Evolutionary conservation across 208 protist species (phyloP).

Genomic region (Herpetomonas tarakana): DNA sequence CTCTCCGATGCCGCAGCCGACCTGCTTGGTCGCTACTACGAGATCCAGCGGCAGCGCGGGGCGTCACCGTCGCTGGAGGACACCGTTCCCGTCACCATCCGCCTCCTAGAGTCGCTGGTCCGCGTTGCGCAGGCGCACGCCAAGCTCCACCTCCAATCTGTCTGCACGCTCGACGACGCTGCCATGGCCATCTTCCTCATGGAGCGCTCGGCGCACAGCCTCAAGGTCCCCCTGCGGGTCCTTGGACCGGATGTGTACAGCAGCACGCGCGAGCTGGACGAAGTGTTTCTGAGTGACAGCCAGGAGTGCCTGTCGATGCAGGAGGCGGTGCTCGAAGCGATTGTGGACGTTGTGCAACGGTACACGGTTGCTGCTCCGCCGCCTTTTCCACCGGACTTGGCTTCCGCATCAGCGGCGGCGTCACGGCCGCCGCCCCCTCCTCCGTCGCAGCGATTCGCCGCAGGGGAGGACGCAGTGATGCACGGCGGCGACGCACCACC

Average conservation of each 20-base stretch:
- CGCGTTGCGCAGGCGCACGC: constrained; percentile 94
- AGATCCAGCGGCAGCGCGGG: constrained; percentile 70
- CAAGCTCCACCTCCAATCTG: constrained; percentile 87
- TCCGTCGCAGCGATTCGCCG: background rate
- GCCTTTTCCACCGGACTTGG: background rate
- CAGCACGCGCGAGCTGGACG: constrained; percentile 68
- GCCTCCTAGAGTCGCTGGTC: constrained; percentile 95
- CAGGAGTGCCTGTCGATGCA: constrained; percentile 32
- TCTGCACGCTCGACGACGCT: constrained; percentile 76
- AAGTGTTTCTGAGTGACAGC: constrained; percentile 56
- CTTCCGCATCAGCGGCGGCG: background rate
- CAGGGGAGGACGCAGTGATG: background rate
- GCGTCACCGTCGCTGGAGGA: constrained; percentile 69
- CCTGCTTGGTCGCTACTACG: constrained; percentile 78
- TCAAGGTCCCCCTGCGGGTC: constrained; percentile 76
- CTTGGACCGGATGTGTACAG: constrained; percentile 62
- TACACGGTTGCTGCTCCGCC: constrained; percentile 10
- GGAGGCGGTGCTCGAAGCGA: constrained; percentile 41
- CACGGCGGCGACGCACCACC: background rate
- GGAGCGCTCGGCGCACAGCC: constrained; percentile 79
- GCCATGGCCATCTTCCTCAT: constrained; percentile 87
- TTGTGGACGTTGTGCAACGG: constrained; percentile 60
- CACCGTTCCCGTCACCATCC: constrained; percentile 93
- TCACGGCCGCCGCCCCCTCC: background rate
- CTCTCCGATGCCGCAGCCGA: constrained; percentile 69